Evolutionary conservation across 106 monocot genomes (phyloP), one percentile per base, ranked within the genome.

Genomic region (Narthecium ossifragum): DNA sequence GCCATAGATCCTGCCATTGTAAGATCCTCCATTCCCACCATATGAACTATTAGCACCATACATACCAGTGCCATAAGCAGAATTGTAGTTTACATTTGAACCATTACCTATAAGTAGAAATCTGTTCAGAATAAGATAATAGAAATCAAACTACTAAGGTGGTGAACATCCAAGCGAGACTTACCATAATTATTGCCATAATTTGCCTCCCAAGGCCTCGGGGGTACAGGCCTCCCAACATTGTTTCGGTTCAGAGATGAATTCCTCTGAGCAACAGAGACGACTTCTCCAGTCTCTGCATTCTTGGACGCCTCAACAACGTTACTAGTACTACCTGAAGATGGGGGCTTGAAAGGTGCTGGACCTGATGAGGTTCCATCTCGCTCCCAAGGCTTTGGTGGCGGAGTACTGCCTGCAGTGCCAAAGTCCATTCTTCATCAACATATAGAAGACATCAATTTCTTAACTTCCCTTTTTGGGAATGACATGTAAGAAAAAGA

Each of bases 251-350:
- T 78, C 58, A 31, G 38, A 11, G 68, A 4, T 6, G 39, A 38
- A 51, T 55, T 68, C 43, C n/a, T n/a, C n/a, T n/a, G n/a, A n/a
- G 67, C 41, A 51, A 36, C 65, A 32, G 86, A 33, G 34, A 86
- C 83, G 39, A 84, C 50, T 62, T 99, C 91, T 50, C 98, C 98
- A 37, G 96, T 86, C 57, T 81, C 87, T 39, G 98, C 76, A 22
- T 84, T 88, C 21, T 91, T 91, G 15, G 98, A 99, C 30, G 91
- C 72, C 77, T 99, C 91, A 45, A 99, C 91, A 28, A 88, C 68
- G 31, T 87, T 78, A 70, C 79, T 91, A 21, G 98, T 99, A 59
- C 60, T 82, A 18, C 98, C 98, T 39, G 70, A 33, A 68, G 98
- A 82, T 41, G 91, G 81, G 46, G 98, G 98, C 60, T 69, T 89